phyloP scores from a whole-genome alignment of 257 asterid genomes.

The Jacaranda copaia region DNA sequence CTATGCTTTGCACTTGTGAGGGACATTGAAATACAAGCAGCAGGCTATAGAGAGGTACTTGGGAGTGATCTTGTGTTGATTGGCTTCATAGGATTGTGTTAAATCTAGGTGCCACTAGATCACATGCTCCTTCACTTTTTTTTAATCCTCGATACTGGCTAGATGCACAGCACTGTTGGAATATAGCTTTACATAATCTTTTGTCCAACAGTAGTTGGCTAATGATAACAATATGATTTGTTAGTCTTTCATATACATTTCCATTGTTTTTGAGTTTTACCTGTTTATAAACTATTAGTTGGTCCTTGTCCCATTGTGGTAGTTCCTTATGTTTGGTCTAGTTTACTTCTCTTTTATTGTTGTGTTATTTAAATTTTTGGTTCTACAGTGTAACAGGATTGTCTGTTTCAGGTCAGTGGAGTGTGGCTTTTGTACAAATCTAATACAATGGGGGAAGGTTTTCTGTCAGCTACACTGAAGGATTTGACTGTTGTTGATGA shows the following conservation, averaged over 20 bases:
- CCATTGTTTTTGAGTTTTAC: conserved; percentile 25
- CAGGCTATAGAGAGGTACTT: conserved; percentile 6
- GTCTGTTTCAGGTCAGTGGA: conserved; percentile 72
- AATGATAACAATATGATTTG: background rate
- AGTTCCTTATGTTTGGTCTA: conserved; percentile 28
- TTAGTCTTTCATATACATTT: background rate
- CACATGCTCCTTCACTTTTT: conserved; percentile 4
- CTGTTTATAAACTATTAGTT: background rate
- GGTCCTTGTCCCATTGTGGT: background rate
- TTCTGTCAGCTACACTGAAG: conserved; percentile 80
- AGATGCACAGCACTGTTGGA: background rate
- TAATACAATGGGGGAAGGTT: conserved; percentile 78
- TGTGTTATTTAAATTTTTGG: conserved; percentile 3
- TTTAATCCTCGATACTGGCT: background rate
- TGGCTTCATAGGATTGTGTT: background rate
- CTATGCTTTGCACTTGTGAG: conserved; percentile 4
- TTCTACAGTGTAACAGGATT: conserved; percentile 31
- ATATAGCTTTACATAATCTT: conserved; percentile 4
- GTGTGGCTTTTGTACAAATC: conserved; percentile 88
- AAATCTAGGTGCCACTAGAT: background rate
- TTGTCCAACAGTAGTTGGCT: background rate
- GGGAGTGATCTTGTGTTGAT: conserved; percentile 17
- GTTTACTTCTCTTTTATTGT: conserved; percentile 31
- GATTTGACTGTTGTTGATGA: conserved; percentile 84
- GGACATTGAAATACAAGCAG: background rate